Base-by-base conservation (phyloP, 495 filamentous ascomycete genomes). In the Trichoderma reesei region DNA sequence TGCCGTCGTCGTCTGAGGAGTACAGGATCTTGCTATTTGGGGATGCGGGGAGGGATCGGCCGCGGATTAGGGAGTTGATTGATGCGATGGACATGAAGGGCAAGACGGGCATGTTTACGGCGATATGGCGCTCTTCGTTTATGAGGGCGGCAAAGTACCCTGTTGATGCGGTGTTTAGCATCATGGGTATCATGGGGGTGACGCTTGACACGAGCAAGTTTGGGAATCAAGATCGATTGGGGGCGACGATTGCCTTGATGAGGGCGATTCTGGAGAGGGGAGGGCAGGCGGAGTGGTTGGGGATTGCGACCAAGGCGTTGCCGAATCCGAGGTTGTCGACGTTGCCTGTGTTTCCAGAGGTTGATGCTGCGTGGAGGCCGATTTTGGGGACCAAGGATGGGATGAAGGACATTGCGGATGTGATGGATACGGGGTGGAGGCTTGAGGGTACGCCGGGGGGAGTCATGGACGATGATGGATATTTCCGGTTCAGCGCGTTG, bases 21-120 rank as follows among this genome's bases (percentile, higher is more conserved):
- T 56, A 33, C 34, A 31, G 34, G 26, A 56, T 56, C 8, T 9
- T 20, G 26, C 16, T 56, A 1, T 56, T 56, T 56, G 51, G 51
- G 8, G 31, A 56, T 5, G 8, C 5, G 31, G 10, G 9, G 7
- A 6, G 31, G 9, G 10, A 33, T 10, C 9, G 18, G 8, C 51
- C 51, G 0, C 31, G 11, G 20, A 34, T 56, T 8, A 31, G 51
- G 51, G 51, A 56, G 51, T 26, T 56, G 1, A 7, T 56, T 16
- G 51, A 56, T 34, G 51, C 51, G 11, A 56, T 56, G 20, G 51
- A 56, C 26, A 56, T 56, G 51, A 56, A 56, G 51, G 51, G 51
- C 51, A 56, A 31, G 51, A 10, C 26, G 26, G 51, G 51, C 51
- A 56, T 56, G 51, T 56, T 33, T 5, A 56, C 51, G 6, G 51